phyloP scores from a whole-genome alignment of 2,329 filamentous ascomycete species.

The Phoma sp. region DNA sequence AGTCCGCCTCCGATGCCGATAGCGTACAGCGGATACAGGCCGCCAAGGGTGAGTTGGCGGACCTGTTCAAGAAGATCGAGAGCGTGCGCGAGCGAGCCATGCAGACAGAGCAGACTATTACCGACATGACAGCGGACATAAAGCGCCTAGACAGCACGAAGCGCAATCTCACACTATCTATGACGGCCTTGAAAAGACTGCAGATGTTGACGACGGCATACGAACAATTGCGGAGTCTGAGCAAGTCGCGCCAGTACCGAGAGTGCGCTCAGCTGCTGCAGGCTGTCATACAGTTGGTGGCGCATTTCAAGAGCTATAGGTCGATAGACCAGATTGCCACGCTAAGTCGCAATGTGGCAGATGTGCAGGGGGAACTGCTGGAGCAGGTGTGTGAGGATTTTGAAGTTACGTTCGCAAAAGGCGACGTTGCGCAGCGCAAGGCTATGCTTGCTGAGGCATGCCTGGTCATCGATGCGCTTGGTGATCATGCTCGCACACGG shows the following conservation, averaged over 20 bases:
- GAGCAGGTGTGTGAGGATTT: constrained; percentile 99
- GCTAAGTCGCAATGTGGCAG: constrained; percentile 88
- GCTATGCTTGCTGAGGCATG: constrained; percentile 84
- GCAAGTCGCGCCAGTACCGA: constrained; percentile 86
- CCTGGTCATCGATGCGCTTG: constrained; percentile 91
- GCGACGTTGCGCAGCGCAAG: constrained; percentile 74
- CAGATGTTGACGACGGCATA: constrained; percentile 99
- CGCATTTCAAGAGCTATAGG: constrained; percentile 96
- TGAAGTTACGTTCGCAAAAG: constrained; percentile 90
- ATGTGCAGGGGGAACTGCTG: constrained; percentile 87
- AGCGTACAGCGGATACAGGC: constrained; percentile 90
- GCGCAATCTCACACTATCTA: constrained; percentile 92
- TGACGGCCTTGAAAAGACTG: constrained; percentile 95
- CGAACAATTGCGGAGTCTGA: constrained; percentile 85
- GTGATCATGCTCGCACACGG: constrained; percentile 80
- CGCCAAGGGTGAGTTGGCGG: constrained; percentile 86
- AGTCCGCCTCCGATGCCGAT: constrained; percentile 84
- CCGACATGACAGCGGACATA: constrained; percentile 98
- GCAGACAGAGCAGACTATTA: constrained; percentile 93
- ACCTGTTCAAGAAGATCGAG: constrained; percentile 94
- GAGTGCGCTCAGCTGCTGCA: constrained; percentile 94
- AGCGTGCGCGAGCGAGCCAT: constrained; percentile 86
- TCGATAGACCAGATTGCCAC: constrained; percentile 98
- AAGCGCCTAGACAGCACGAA: constrained; percentile 97
- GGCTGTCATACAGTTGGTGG: constrained; percentile 96